Evolutionary conservation across 495 filamentous ascomycete species (phyloP), one percentile per base, ranked within the genome.

Genomic region (Aspergillus haitiensis): DNA sequence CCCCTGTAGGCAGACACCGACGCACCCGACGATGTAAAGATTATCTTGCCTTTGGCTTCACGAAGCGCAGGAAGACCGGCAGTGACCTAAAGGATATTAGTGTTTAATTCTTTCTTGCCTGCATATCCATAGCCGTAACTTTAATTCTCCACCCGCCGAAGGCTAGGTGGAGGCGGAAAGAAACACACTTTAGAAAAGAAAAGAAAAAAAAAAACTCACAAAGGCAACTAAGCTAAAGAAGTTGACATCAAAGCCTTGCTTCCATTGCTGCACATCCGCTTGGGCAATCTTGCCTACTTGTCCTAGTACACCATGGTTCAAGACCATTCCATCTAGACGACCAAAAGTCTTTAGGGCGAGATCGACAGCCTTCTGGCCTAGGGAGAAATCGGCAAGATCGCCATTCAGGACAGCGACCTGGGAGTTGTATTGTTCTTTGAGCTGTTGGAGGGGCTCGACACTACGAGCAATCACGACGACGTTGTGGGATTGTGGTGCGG

Each of bases 291-390:
- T 86, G 21, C 82, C 84, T n/a, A 96, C 88, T 15, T 92, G 91
- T 16, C 84, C 81, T 37, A 98, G 72, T 7, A 87, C 79, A 4
- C 91, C 92, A 69, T 98, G 94, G 69, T 97, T 97, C 42, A 98
- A 73, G 16, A 97, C 84, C 45, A 98, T 67, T 0, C 87, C 88
- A 67, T 98, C 92, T 7, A 98, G 74, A 33, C 73, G 77, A n/a
- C 86, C 84, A 67, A 91, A 97, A 0, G 77, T 68, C 33, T 81
- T 74, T 6, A 88, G 52, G 0, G 92, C 85, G 7, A 84, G 74
- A 3, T 88, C 80, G 10, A 89, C 84, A 2, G 83, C 84, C 67
- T 81, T 81, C 12, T 79, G 70, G 2, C 83, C 85, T 34, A 89
- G 76, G 31, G 84, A 80, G 15, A 84, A 72, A 63, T 91, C 85